These are phyloP conservation scores for Populus simonii DNA, from an alignment of 345 rosid species.

Conservation along the genomic window DNA sequence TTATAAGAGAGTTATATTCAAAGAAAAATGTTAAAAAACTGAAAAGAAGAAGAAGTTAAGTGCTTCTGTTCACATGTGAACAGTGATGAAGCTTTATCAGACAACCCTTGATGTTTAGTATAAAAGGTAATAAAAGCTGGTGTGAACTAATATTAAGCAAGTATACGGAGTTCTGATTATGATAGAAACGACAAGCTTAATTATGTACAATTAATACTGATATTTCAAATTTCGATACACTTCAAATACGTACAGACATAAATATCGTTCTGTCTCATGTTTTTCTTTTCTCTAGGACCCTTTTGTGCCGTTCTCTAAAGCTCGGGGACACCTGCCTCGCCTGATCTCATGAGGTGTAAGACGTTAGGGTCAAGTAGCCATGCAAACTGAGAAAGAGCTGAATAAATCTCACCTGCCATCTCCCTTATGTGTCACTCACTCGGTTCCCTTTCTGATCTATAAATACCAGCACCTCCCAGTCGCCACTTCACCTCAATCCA, in stretches of 20 bases:
- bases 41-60: too few species aligned
- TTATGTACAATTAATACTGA: too few species aligned
- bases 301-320: neutral
- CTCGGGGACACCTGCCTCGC: conserved; percentile 7
- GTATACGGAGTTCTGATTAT: too few species aligned
- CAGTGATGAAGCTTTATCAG: too few species aligned
- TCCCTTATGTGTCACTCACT: conserved; percentile 7
- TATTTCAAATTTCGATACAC: too few species aligned
- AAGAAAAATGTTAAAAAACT: too few species aligned
- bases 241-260: neutral
- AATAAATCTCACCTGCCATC: neutral
- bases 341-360: conserved; percentile 21
- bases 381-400: conserved; percentile 32
- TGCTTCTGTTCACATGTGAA: too few species aligned
- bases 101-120: too few species aligned
- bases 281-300: neutral
- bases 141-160: too few species aligned
- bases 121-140: too few species aligned
- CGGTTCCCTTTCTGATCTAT: conserved; percentile 7
- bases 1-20: too few species aligned
- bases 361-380: conserved; percentile 15
- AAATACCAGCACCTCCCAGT: conserved; percentile 17
- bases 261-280: neutral
- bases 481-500: conserved; percentile 7
- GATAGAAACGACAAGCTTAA: too few species aligned